These are phyloP conservation scores for Vishniacozyma victoriae DNA, from an alignment of 768 basidiomycete genomes.

Conservation along the genomic window DNA sequence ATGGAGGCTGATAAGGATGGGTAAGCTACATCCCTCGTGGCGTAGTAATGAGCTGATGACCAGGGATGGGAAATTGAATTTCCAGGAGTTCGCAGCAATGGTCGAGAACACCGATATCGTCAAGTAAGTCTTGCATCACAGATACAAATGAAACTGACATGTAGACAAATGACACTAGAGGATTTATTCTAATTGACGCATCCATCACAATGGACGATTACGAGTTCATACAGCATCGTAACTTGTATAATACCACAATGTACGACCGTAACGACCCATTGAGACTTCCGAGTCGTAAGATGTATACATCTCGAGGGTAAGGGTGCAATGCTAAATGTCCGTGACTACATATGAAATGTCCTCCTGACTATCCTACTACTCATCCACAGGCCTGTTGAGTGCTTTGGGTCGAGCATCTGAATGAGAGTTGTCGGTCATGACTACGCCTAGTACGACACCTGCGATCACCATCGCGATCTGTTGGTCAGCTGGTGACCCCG, in stretches of 20 bases:
- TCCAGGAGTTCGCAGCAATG: constrained; percentile 94
- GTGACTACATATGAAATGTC: too few species aligned
- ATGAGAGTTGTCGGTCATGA: neutral
- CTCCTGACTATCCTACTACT: too few species aligned
- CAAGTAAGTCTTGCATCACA: constrained; percentile 51
- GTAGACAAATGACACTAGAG: constrained; percentile 43
- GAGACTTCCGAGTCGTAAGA: too few species aligned
- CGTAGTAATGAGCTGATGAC: neutral
- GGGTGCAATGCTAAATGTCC: too few species aligned
- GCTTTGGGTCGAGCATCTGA: neutral
- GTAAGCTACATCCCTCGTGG: constrained; percentile 23
- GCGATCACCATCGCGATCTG: neutral
- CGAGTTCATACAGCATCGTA: too few species aligned
- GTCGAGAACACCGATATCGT: constrained; percentile 98
- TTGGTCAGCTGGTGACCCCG: neutral
- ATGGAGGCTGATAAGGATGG: constrained; percentile 99
- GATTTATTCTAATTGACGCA: constrained; percentile 40
- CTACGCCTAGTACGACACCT: neutral
- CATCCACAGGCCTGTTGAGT: too few species aligned
- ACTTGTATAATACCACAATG: too few species aligned
- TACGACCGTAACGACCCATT: too few species aligned
- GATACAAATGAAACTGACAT: neutral
- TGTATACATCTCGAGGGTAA: too few species aligned
- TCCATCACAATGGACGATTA: too few species aligned
- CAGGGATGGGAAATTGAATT: constrained; percentile 86